Percentiles rank a stretch among this genome's conserved stretches.
These are phyloP conservation scores for Tephrocybe sp. DNA, from an alignment of 768 basidiomycete genomes.

Conservation along the genomic window DNA sequence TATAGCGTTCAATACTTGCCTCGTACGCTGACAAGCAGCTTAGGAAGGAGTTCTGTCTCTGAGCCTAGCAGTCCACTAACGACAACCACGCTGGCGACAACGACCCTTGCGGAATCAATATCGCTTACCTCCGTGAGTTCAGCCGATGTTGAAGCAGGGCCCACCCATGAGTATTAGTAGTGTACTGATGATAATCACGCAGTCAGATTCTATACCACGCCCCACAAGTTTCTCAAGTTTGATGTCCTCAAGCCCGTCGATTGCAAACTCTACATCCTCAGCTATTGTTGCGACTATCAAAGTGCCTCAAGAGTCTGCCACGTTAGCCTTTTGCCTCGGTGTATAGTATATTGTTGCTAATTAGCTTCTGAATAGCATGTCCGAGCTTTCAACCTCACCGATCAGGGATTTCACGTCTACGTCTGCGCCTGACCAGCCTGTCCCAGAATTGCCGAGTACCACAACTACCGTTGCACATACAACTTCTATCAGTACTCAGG, in stretches of 20 bases:
- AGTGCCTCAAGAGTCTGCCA: not conserved
- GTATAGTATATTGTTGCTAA: not conserved
- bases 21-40: not conserved
- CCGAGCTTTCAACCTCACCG: not conserved
- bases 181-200: constrained; percentile 1
- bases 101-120: not conserved
- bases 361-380: not conserved
- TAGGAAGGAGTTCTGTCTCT: constrained; percentile 1
- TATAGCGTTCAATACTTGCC: not conserved
- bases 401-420: not conserved
- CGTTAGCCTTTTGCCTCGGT: not conserved
- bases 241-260: constrained; percentile 1
- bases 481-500: no score
- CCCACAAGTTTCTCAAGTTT: not conserved
- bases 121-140: not conserved
- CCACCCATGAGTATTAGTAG: no score
- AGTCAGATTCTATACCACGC: not conserved
- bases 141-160: not conserved
- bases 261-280: not conserved
- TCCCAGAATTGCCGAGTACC: not conserved
- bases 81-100: not conserved
- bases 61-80: not conserved
- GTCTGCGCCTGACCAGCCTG: not conserved
- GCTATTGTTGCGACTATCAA: not conserved
- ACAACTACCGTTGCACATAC: not conserved